phyloP scores from a whole-genome alignment of 495 filamentous ascomycete genomes.

The Lepraria neglecta region DNA sequence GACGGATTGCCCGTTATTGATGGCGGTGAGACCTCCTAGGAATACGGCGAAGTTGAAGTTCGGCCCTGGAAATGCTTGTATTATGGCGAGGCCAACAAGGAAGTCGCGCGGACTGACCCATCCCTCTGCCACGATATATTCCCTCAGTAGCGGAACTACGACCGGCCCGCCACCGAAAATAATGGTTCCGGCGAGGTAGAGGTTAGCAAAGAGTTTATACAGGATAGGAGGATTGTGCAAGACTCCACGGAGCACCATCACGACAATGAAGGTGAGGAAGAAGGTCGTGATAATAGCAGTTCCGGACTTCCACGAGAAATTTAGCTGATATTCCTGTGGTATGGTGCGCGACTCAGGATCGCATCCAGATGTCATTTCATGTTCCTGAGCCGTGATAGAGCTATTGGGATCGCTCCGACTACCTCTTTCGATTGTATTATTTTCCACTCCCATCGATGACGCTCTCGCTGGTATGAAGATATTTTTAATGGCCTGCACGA shows the following conservation, averaged over 20 bases:
- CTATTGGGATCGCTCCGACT: slow-evolving; percentile 10
- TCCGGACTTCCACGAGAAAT: slow-evolving; percentile 34
- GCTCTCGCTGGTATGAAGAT: slow-evolving; percentile 11
- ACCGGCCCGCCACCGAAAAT: slow-evolving; percentile 73
- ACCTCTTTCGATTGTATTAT: slow-evolving; percentile 9
- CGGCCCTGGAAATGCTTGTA: slow-evolving; percentile 66
- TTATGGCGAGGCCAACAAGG: slow-evolving; percentile 62
- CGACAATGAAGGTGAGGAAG: slow-evolving; percentile 47
- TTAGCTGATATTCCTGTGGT: slow-evolving; percentile 5
- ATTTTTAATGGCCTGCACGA: slow-evolving; percentile 6
- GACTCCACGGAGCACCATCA: slow-evolving; percentile 51
- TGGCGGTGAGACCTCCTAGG: slow-evolving; percentile 49
- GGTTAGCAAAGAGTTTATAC: slow-evolving; percentile 58
- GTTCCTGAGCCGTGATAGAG: slow-evolving; percentile 10
- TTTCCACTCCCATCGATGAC: slow-evolving; percentile 9
- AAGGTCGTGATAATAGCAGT: slow-evolving; percentile 45
- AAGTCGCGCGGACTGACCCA: slow-evolving; percentile 67
- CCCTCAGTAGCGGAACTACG: slow-evolving; percentile 61
- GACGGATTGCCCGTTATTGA: slow-evolving; percentile 1
- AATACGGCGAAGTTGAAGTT: slow-evolving; percentile 72
- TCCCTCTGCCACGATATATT: slow-evolving; percentile 60
- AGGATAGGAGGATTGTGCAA: slow-evolving; percentile 39
- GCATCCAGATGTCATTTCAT: not conserved
- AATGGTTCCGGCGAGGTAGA: slow-evolving; percentile 68
- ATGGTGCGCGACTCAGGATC: slow-evolving; percentile 3